A percentile compares a stretch with the other conserved stretches of the same genome.
These are phyloP conservation scores for Excoecaria agallocha DNA, from an alignment of 345 rosid genomes.

Conservation along the genomic window DNA sequence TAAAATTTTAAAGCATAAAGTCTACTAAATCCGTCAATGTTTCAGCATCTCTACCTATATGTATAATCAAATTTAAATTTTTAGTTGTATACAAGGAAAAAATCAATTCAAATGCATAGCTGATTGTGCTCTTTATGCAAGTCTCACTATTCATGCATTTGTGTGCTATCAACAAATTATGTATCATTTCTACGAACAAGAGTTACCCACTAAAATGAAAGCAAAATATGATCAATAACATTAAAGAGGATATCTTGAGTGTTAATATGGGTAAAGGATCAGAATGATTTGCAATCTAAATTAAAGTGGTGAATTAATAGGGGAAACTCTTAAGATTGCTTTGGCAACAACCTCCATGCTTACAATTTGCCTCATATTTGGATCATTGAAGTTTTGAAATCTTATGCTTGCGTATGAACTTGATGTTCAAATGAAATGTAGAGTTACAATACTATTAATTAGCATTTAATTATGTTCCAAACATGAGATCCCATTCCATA, in stretches of 20 bases:
- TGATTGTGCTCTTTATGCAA: background rate
- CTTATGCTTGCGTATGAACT: no score
- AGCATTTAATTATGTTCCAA: no score
- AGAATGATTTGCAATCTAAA: background rate
- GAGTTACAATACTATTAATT: no score
- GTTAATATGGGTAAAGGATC: background rate
- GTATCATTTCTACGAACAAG: background rate
- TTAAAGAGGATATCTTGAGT: background rate
- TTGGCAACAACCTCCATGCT: background rate
- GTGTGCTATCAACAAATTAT: background rate
- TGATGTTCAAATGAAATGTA: no score
- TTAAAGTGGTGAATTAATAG: background rate
- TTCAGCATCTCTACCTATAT: constrained; percentile 89
- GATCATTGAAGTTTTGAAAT: no score
- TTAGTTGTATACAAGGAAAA: background rate
- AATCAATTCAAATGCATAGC: background rate
- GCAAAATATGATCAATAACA: no score
- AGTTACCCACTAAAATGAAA: no score
- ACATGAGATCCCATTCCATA: no score
- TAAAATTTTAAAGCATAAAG: constrained; percentile 91
- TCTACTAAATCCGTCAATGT: constrained; percentile 82
- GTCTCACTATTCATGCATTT: background rate
- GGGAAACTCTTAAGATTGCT: background rate
- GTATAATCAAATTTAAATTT: no score
- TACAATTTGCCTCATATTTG: background rate